Percentiles rank a stretch among this genome's conserved stretches.
phyloP scores from a whole-genome alignment of 2,329 filamentous ascomycete species.

The Penicillium sp. region DNA sequence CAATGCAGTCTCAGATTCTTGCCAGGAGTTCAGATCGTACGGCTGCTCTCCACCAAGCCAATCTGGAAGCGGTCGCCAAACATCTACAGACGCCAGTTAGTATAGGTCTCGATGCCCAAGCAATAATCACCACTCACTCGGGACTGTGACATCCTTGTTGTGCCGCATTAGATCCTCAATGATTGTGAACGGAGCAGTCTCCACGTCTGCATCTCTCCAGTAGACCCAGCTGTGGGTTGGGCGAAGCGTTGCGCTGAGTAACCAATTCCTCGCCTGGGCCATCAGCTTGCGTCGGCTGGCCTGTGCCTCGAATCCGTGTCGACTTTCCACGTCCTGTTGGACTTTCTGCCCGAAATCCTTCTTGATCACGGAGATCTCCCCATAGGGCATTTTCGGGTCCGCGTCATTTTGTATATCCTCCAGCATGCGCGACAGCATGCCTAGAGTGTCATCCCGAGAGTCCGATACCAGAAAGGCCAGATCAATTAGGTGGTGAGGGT shows the following conservation, averaged over 20 bases:
- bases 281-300: conserved; percentile 89
- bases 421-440: conserved; percentile 64
- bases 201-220: conserved; percentile 96
- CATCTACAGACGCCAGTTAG: conserved; percentile 50
- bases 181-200: conserved; percentile 93
- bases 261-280: conserved; percentile 95
- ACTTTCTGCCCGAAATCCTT: conserved; percentile 99
- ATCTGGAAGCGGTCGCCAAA: conserved; percentile 96
- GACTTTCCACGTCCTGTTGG: conserved; percentile 92
- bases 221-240: conserved; percentile 99
- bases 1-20: conserved; percentile 93
- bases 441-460: conserved; percentile 82
- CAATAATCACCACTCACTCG: conserved; percentile 60
- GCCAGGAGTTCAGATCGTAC: conserved; percentile 97
- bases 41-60: conserved; percentile 98
- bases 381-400: conserved; percentile 73
- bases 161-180: conserved; percentile 96
- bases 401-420: conserved; percentile 69
- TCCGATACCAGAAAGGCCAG: conserved; percentile 94
- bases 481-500: conserved; percentile 92
- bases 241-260: conserved; percentile 81
- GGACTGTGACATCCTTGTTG: conserved; percentile 97
- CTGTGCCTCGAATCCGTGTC: conserved; percentile 94
- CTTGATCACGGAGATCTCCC: conserved; percentile 94
- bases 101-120: not conserved